Evolutionary conservation across 202 grass and related monocot genomes (phyloP), one percentile per base, ranked within the genome.

Genomic region (Setaria viridis): DNA sequence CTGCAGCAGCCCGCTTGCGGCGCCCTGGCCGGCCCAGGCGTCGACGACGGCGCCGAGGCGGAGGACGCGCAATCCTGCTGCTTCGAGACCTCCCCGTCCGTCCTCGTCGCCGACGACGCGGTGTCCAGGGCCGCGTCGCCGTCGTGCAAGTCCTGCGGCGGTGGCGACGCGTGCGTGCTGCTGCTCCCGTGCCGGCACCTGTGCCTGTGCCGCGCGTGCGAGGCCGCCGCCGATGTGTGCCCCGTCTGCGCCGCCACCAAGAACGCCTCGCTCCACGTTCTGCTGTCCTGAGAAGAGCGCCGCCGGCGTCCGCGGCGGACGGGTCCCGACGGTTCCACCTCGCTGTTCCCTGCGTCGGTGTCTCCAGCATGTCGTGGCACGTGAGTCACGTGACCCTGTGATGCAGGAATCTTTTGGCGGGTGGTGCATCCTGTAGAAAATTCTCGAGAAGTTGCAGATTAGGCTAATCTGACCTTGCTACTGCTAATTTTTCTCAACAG

Each of bases 61-160:
- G 90, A 97, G 73, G 95, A 94, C 78, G 90, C 87, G 15, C 80
- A 69, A 14, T 97, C 95, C 0, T 91, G 91, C 80, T 93, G 92
- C 76, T 81, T 74, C 54, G 91, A 84, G 25, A 81, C 72, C 0
- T 19, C 16, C 42, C n/a, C 3, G 20, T 2, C 6, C 21, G 3
- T 20, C 17, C 6, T 1, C 6, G 29, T 0, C 43, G 79, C 1
- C 4, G 51, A 21, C 19, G 51, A 72, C 8, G 41, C 47, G 5
- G 56, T 54, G 3, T 81, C 76, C 9, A 62, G 50, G 2, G 3
- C 0, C 1, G 3, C 21, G 9, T 2, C 42, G 10, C 8, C 13
- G 30, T 5, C 54, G 17, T 97, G 94, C 74, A 84, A 55, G 88
- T 11, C 70, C 7, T 97, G 94, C 42, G 72, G 69, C 63, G 68